Base-by-base conservation (phyloP, 192 early-diverging fungal genomes). In the Linnemannia hyalina region DNA sequence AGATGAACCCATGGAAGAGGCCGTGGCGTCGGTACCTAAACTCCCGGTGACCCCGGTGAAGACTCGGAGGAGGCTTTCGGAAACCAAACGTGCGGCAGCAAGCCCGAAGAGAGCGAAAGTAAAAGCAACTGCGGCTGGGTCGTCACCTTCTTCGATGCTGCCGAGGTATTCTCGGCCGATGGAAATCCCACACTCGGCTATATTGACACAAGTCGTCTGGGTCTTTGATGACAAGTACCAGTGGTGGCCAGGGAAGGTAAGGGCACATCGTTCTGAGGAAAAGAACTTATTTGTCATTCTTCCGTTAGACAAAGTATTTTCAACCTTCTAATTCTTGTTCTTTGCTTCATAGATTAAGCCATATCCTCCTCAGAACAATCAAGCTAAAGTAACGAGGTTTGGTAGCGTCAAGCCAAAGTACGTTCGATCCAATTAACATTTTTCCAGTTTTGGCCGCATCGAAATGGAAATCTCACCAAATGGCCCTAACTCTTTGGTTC, bases 181-280 rank as follows among this genome's bases (percentile, higher is more conserved):
- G 6, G 55, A 81, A 10, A 38, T 86, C 8, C 70, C 84, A 10
- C 72, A 78, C 18, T 57, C 84, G 1, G 84, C 76, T 22, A 77
- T 65, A 11, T 44, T 86, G 13, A 79, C 84, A 8, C 75, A 46
- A 7, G 73, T 86, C 42, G 84, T 86, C 18, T 86, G 84, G 84
- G 79, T 81, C 35, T 70, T 60, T 60, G 84, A 86, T n/a, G 15
- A 35, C 0, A 42, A 86, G 35, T 69, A 74, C 40, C 49, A 73
- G 20, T 86, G 84, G 84, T 86, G 84, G 84, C 84, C 84, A 44
- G 84, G 84, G 20, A 80, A 80, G 70, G 84, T 85, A 77, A 1
- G 23, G 22, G 6, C 44, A 63, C 20, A 3, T 20, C 49, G 36
- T 20, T 16, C 41, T 49, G 22, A 10, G 47, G 9, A 38, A 38